These are phyloP conservation scores for Penicillium longicatenatum DNA, from an alignment of 495 filamentous ascomycete species.

Conservation along the genomic window DNA sequence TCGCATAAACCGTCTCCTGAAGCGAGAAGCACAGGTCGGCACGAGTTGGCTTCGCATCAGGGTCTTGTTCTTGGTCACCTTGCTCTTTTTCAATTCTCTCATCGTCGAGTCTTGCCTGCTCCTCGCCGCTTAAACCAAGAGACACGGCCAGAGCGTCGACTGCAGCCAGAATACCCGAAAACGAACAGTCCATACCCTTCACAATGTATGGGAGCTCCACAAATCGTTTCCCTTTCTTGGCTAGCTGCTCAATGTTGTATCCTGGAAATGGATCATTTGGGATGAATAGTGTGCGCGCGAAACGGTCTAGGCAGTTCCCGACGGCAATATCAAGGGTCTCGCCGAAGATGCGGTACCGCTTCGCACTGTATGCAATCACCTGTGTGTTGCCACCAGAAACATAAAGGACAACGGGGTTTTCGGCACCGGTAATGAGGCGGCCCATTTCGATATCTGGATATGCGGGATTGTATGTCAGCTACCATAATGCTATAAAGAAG, in stretches of 20 bases:
- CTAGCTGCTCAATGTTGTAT: conserved; percentile 97
- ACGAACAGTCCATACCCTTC: conserved; percentile 97
- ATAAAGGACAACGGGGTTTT: conserved; percentile 94
- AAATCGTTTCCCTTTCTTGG: conserved; percentile 72
- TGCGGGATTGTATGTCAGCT: conserved; percentile 12
- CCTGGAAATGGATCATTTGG: conserved; percentile 95
- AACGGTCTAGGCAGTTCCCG: conserved; percentile 95
- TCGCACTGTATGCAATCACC: conserved; percentile 93
- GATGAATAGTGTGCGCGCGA: conserved; percentile 86
- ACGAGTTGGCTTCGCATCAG: conserved; percentile 59
- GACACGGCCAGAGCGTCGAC: conserved; percentile 75
- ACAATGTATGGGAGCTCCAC: conserved; percentile 93
- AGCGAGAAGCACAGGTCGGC: conserved; percentile 91
- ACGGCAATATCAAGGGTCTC: conserved; percentile 97
- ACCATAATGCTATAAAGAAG: not conserved
- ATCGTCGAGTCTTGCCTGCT: conserved; percentile 38
- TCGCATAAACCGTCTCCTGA: conserved; percentile 92
- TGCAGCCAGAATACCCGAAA: conserved; percentile 83
- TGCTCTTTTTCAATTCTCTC: conserved; percentile 28
- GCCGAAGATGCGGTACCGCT: conserved; percentile 95
- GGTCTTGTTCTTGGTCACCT: conserved; percentile 3
- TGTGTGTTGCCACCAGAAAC: conserved; percentile 97
- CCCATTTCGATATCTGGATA: conserved; percentile 90
- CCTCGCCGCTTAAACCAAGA: conserved; percentile 50
- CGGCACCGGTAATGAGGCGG: conserved; percentile 83